phyloP scores from a whole-genome alignment of 176 grass and related monocot genomes.

The Pharus latifolius region DNA sequence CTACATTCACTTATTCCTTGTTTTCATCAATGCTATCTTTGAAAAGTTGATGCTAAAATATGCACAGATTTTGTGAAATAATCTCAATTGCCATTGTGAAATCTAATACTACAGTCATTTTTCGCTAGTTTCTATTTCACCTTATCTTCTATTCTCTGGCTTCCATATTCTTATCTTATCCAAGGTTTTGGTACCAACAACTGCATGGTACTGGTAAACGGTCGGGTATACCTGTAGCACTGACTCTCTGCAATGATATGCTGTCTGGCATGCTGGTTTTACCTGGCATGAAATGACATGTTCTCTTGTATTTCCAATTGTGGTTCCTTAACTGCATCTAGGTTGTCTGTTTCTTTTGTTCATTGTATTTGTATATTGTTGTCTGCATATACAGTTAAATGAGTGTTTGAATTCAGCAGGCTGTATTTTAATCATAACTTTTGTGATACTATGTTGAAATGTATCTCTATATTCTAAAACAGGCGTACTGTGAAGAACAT shows the following conservation, averaged over 20 bases:
- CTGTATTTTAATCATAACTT: neutral
- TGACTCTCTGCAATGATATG: too few species aligned
- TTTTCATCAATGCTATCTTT: neutral
- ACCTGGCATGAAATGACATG: too few species aligned
- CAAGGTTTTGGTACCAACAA: too few species aligned
- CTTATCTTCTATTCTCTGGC: neutral
- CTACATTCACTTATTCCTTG: neutral
- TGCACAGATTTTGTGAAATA: neutral
- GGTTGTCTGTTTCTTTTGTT: neutral
- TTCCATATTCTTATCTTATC: too few species aligned
- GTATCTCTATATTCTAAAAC: neutral
- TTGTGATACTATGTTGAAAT: neutral
- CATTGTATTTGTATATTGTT: neutral
- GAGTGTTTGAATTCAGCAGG: neutral
- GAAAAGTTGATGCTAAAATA: neutral
- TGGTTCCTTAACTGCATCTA: too few species aligned
- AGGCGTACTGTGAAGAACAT: conserved; percentile 77
- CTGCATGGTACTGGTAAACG: too few species aligned
- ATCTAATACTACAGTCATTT: neutral
- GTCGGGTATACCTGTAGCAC: too few species aligned
- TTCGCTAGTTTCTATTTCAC: neutral
- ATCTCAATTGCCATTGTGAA: neutral
- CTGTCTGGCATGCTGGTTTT: too few species aligned
- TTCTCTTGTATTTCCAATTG: too few species aligned
- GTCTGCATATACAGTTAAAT: neutral